phyloP scores from a whole-genome alignment of 495 filamentous ascomycete species.

The Parachaetomium inaequale region DNA sequence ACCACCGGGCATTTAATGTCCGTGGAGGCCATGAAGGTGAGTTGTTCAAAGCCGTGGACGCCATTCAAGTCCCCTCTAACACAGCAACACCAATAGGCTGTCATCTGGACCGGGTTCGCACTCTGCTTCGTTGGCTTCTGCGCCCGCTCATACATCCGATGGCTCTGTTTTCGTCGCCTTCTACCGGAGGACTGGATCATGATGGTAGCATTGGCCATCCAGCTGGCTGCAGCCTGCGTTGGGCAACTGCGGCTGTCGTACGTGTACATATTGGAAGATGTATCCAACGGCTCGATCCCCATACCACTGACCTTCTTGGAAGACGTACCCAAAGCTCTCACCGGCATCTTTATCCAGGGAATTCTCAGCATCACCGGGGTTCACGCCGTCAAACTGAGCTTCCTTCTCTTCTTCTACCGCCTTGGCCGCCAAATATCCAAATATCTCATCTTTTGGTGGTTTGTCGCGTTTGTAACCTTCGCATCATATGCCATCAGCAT shows the following conservation, averaged over 20 bases:
- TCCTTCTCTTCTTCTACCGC: slow-evolving; percentile 33
- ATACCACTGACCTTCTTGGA: slow-evolving; percentile 6
- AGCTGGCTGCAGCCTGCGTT: background rate
- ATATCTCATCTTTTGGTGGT: slow-evolving; percentile 28
- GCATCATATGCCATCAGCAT: slow-evolving; percentile 13
- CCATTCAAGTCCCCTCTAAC: background rate
- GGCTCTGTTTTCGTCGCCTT: slow-evolving; percentile 17
- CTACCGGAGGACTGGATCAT: slow-evolving; percentile 18
- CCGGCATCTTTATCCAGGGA: slow-evolving; percentile 1
- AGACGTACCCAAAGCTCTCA: background rate
- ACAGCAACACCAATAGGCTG: slow-evolving; percentile 1
- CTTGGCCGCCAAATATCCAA: slow-evolving; percentile 24
- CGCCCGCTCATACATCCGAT: slow-evolving; percentile 19
- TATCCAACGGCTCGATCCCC: slow-evolving; percentile 7
- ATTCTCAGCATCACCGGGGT: slow-evolving; percentile 16
- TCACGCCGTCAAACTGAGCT: slow-evolving; percentile 32
- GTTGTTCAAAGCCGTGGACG: background rate
- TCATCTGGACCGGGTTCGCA: slow-evolving; percentile 16
- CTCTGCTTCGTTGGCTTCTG: slow-evolving; percentile 16
- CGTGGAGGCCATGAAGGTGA: slow-evolving; percentile 1
- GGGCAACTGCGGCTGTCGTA: slow-evolving; percentile 13
- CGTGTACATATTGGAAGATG: slow-evolving; percentile 14
- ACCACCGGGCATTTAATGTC: background rate
- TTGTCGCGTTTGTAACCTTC: slow-evolving; percentile 18
- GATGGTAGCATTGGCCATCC: slow-evolving; percentile 4